A percentile compares a stretch with the other conserved stretches of the same genome.
phyloP scores from a whole-genome alignment of 2,329 filamentous ascomycete species.

The Pseudogymnoascus sp. region DNA sequence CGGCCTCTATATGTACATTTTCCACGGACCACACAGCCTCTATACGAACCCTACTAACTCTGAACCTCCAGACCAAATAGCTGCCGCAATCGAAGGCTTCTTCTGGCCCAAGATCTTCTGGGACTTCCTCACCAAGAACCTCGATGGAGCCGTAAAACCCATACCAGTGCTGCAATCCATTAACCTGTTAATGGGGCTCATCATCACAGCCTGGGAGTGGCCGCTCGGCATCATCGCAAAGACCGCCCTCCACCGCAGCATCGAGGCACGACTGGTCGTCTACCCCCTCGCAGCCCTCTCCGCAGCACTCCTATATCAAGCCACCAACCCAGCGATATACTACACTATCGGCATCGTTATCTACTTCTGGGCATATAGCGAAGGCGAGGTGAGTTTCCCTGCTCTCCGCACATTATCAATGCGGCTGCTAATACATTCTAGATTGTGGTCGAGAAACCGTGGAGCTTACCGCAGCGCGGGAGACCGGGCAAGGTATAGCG shows the following conservation, averaged over 20 bases:
- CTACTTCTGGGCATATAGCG: constrained; percentile 96
- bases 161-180: constrained; percentile 82
- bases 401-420: not conserved
- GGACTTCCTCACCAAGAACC: constrained; percentile 87
- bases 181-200: constrained; percentile 74
- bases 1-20: constrained; percentile 53
- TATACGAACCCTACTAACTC: constrained; percentile 30
- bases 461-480: constrained; percentile 1
- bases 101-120: constrained; percentile 99
- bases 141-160: constrained; percentile 78
- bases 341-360: constrained; percentile 77
- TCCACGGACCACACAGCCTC: not conserved
- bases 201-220: constrained; percentile 84
- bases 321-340: constrained; percentile 85
- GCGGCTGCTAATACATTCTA: not conserved
- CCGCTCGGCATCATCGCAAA: constrained; percentile 72
- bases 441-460: not conserved
- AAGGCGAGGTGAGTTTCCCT: constrained; percentile 69
- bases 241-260: constrained; percentile 69
- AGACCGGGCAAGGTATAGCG: not conserved
- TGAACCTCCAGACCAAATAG: constrained; percentile 58
- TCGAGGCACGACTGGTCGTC: constrained; percentile 75
- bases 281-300: constrained; percentile 71
- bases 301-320: constrained; percentile 78
- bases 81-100: constrained; percentile 74